A percentile compares a stretch with the other conserved stretches of the same genome.
Evolutionary conservation across 2,329 filamentous ascomycete species (phyloP).

Genomic region (Leptographium galeiforme): DNA sequence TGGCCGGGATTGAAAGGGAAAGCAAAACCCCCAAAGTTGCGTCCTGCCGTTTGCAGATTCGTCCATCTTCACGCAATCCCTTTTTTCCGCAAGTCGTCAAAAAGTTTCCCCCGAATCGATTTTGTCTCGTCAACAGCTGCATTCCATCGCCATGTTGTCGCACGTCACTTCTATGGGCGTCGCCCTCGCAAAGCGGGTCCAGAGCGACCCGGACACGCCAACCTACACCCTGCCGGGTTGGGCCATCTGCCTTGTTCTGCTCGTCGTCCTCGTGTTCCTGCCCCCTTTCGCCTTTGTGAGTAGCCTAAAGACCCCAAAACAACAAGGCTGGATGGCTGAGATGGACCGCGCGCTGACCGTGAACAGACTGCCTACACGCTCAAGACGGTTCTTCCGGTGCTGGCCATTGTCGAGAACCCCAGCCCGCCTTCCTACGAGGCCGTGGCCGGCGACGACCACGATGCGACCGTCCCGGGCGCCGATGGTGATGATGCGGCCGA

Average conservation of each 20-base stretch:
- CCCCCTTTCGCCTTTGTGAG: slow-evolving; percentile 25
- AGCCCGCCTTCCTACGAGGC: slow-evolving; percentile 41
- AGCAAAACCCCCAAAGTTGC: too few species aligned
- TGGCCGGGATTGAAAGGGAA: too few species aligned
- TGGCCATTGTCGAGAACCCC: slow-evolving; percentile 46
- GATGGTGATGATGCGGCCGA: slow-evolving; percentile 18
- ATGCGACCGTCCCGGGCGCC: neutral
- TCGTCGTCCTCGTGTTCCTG: slow-evolving; percentile 27
- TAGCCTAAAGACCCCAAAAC: neutral
- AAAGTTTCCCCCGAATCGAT: neutral
- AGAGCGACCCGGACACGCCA: slow-evolving; percentile 9
- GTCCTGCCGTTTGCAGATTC: neutral
- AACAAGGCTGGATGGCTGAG: neutral
- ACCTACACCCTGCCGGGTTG: slow-evolving; percentile 14
- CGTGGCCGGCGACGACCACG: slow-evolving; percentile 23
- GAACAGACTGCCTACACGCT: slow-evolving; percentile 36
- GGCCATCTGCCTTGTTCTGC: slow-evolving; percentile 16
- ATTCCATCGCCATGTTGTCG: slow-evolving; percentile 3
- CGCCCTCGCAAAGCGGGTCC: slow-evolving; percentile 6
- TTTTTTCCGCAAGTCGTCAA: neutral
- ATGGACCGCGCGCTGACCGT: neutral
- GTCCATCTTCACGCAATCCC: neutral
- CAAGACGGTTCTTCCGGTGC: slow-evolving; percentile 33
- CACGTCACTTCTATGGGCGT: slow-evolving; percentile 2
- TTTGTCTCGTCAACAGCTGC: neutral